Evolutionary conservation across 345 rosid genomes (phyloP).

Genomic region (Eucalyptus viminalis): DNA sequence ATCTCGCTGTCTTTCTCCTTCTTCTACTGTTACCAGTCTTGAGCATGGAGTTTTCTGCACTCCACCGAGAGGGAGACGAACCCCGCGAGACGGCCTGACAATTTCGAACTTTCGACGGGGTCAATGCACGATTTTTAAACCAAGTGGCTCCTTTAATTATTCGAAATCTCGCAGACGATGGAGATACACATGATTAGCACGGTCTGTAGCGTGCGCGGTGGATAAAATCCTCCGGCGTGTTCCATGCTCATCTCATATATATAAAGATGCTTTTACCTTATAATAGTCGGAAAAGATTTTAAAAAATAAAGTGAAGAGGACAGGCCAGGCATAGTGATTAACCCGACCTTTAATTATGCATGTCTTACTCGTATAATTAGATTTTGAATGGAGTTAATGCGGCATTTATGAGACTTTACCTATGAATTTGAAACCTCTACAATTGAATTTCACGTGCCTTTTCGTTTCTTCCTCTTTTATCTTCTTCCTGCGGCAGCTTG

Average conservation of each 20-base stretch:
- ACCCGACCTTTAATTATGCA: background rate
- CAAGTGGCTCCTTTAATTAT: background rate
- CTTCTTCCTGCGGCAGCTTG: slow-evolving; percentile 30
- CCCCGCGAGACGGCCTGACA: background rate
- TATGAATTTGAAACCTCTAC: background rate
- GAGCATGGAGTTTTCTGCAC: background rate
- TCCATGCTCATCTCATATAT: background rate
- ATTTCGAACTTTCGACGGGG: background rate
- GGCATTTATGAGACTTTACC: background rate
- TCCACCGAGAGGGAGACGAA: background rate
- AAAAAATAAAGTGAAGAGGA: background rate
- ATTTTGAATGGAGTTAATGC: background rate
- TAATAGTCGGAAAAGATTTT: background rate
- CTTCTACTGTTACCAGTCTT: background rate
- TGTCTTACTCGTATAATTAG: background rate
- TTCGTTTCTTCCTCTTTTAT: background rate
- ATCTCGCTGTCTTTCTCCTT: background rate
- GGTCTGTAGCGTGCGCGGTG: background rate
- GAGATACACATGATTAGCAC: background rate
- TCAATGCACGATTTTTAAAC: background rate
- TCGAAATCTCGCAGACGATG: background rate
- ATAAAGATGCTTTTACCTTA: background rate
- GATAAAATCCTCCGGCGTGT: background rate
- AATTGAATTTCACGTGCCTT: background rate
- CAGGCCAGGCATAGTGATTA: background rate